Percentiles rank a stretch among this genome's conserved stretches.
Conservation (phyloP, 2,329 filamentous ascomycete genomes). For the Septoria linicola region DNA sequence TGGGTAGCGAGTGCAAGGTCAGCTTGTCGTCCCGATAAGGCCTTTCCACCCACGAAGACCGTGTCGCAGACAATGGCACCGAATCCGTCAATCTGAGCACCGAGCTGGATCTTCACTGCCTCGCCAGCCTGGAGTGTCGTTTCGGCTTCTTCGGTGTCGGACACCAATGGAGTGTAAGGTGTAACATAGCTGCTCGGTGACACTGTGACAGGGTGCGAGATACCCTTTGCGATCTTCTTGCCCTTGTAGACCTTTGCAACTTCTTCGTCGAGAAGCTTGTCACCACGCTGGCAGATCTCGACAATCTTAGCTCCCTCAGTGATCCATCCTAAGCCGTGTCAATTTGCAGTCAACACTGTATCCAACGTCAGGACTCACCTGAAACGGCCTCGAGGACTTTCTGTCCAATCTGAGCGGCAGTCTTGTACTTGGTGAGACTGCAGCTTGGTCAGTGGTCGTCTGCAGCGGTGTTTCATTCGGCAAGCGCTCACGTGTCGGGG, state of each 20-base stretch:
- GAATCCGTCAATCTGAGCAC: constrained; percentile 96
- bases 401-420: constrained; percentile 89
- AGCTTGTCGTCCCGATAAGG: constrained; percentile 68
- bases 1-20: constrained; percentile 88
- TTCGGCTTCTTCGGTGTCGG: constrained; percentile 81
- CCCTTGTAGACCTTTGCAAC: constrained; percentile 95
- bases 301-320: constrained; percentile 88
- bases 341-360: constrained; percentile 15
- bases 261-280: constrained; percentile 92
- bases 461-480: neutral
- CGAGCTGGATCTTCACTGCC: constrained; percentile 96
- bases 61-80: constrained; percentile 95
- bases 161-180: constrained; percentile 87
- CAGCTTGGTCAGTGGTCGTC: constrained; percentile 91
- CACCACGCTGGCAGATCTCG: constrained; percentile 90
- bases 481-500: constrained; percentile 39
- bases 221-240: constrained; percentile 94
- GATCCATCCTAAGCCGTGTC: constrained; percentile 56
- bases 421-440: constrained; percentile 99
- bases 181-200: constrained; percentile 93
- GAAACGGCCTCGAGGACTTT: constrained; percentile 86
- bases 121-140: constrained; percentile 79
- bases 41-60: constrained; percentile 69
- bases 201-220: constrained; percentile 90
- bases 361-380: constrained; percentile 46